Percentiles rank a stretch among this genome's conserved stretches.
phyloP scores from a whole-genome alignment of 257 asterid genomes.

The Penstemon eatonii region DNA sequence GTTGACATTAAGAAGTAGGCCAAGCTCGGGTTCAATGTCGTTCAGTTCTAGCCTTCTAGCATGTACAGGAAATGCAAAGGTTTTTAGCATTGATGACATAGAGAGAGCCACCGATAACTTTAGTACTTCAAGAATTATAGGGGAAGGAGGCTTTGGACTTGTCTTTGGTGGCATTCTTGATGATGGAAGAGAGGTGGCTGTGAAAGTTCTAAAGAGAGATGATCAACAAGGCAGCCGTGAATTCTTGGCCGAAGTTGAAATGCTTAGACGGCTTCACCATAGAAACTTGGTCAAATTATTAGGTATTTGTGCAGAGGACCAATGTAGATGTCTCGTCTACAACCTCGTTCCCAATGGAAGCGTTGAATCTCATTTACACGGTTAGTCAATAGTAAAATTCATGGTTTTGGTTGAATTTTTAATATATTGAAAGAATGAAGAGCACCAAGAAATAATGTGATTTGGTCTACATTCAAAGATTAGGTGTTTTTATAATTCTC shows the following conservation, averaged over 20 bases:
- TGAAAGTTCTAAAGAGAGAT: constrained; percentile 78
- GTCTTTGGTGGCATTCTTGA: constrained; percentile 81
- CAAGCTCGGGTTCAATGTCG: constrained; percentile 62
- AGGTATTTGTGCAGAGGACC: constrained; percentile 78
- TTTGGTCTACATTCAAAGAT: too few species aligned
- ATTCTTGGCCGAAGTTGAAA: constrained; percentile 92
- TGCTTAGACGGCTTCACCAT: constrained; percentile 89
- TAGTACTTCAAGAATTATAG: constrained; percentile 50
- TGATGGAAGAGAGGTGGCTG: constrained; percentile 75
- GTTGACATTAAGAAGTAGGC: constrained; percentile 47
- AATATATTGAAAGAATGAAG: too few species aligned
- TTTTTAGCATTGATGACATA: constrained; percentile 55
- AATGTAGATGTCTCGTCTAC: constrained; percentile 66
- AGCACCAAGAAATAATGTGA: too few species aligned
- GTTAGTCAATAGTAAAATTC: constrained; percentile 32
- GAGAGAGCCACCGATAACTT: constrained; percentile 65
- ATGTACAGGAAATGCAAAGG: constrained; percentile 73
- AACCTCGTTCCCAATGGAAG: constrained; percentile 95
- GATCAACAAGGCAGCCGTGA: constrained; percentile 86
- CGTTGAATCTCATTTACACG: constrained; percentile 88
- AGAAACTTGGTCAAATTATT: constrained; percentile 78
- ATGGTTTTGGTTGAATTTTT: neutral
- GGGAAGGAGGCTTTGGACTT: constrained; percentile 96
- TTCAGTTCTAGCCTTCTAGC: constrained; percentile 64
- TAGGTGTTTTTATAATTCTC: too few species aligned